phyloP scores from a whole-genome alignment of 1,284 basidiomycete genomes.

The Apiotrichum brassicae region DNA sequence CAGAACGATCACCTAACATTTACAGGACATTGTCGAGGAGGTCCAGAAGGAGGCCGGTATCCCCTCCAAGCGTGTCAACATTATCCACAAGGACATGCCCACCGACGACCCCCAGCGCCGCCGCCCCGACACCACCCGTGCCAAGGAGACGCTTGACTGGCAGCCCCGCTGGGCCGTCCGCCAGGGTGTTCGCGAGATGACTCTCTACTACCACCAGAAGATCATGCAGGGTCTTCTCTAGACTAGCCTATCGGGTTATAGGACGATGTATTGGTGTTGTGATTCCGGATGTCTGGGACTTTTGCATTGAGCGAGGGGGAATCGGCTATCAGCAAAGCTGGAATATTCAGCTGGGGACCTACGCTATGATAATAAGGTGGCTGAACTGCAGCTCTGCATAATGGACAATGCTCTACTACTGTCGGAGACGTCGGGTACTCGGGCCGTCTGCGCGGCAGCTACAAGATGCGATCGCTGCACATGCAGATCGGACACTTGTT shows the following conservation, averaged over 20 bases:
- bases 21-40: constrained; percentile 70
- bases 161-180: constrained; percentile 67
- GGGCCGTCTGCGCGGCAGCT: too few species aligned
- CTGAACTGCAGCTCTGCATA: too few species aligned
- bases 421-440: too few species aligned
- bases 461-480: too few species aligned
- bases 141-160: constrained; percentile 80
- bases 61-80: constrained; percentile 56
- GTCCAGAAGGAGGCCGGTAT: constrained; percentile 75
- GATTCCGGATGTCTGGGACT: too few species aligned
- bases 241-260: neutral
- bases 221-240: constrained; percentile 3
- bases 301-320: too few species aligned
- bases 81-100: constrained; percentile 78
- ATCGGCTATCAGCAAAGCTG: too few species aligned
- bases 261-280: constrained; percentile 4
- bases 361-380: too few species aligned
- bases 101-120: constrained; percentile 92
- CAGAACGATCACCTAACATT: constrained; percentile 7
- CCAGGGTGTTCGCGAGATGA: constrained; percentile 35
- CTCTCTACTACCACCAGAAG: constrained; percentile 19
- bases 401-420: too few species aligned
- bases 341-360: too few species aligned
- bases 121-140: constrained; percentile 83
- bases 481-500: too few species aligned